Evolutionary conservation across 225 moss, liverwort and hornwort genomes (phyloP).

Genomic region (Polytrichum formosum): DNA sequence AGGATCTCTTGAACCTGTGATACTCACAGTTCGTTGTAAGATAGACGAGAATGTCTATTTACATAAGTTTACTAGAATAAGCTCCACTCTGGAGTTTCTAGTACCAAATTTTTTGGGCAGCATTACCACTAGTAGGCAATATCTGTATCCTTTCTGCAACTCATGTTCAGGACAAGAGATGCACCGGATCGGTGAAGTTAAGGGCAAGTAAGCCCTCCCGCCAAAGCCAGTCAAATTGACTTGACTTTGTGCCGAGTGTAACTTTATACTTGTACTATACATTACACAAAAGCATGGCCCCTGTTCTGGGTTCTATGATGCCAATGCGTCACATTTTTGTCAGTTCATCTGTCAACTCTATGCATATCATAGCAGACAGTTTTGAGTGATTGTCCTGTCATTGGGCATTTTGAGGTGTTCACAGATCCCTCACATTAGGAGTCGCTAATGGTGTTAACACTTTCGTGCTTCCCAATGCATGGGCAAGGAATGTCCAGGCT

Average conservation of each 20-base stretch:
- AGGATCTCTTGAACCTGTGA: too few species aligned
- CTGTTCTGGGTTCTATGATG: slow-evolving; percentile 28
- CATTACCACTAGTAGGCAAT: too few species aligned
- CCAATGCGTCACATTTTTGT: slow-evolving; percentile 5
- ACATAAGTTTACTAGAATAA: background rate
- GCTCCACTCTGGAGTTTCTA: background rate
- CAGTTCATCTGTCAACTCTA: too few species aligned
- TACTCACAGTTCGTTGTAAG: too few species aligned
- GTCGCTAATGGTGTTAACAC: too few species aligned
- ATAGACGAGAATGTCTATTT: background rate
- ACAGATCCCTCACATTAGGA: too few species aligned
- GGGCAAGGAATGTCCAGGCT: too few species aligned
- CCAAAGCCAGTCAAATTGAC: slow-evolving; percentile 5
- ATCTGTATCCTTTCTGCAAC: background rate
- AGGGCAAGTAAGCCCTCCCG: background rate
- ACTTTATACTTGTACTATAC: slow-evolving; percentile 37
- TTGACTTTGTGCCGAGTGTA: slow-evolving; percentile 16
- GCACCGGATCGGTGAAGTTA: background rate
- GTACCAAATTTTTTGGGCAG: background rate
- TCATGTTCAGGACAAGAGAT: background rate
- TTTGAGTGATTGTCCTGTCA: background rate
- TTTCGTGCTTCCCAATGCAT: too few species aligned
- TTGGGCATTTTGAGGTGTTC: too few species aligned
- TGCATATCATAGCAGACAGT: background rate
- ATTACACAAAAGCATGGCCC: slow-evolving; percentile 30